A percentile compares a stretch with the other conserved stretches of the same genome.
Conservation (phyloP, 176 grass and related monocot genomes). For the Alloteropsis semialata region DNA sequence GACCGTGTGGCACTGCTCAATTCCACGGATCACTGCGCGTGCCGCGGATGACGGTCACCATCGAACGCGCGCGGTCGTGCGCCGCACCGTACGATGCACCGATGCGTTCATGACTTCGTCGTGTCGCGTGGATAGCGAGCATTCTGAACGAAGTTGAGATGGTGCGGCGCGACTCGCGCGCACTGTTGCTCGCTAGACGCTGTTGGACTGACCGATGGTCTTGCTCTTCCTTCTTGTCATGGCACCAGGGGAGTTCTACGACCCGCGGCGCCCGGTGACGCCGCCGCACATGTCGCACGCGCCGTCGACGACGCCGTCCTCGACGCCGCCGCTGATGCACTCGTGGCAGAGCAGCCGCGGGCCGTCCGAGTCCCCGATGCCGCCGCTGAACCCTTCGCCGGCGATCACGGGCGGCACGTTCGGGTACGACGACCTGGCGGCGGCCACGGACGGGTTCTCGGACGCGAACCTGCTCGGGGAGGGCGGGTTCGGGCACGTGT, state of each 20-base stretch:
- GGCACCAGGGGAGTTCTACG: constrained; percentile 34
- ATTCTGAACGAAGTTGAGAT: background rate
- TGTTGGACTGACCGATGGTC: background rate
- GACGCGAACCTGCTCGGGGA: constrained; percentile 75
- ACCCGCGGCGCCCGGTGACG: constrained; percentile 19
- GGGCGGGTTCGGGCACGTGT: constrained; percentile 87
- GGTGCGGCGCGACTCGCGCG: background rate
- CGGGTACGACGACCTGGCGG: constrained; percentile 65
- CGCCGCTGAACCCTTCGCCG: constrained; percentile 7
- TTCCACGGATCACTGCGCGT: constrained; percentile 13
- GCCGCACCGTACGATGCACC: background rate
- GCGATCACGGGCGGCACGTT: constrained; percentile 40
- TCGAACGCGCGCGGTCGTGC: background rate
- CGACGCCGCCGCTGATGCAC: constrained; percentile 32
- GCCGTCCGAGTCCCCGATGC: constrained; percentile 18
- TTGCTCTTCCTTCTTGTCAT: background rate
- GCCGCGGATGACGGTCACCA: background rate
- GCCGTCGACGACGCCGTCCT: constrained; percentile 27
- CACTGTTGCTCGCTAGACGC: background rate
- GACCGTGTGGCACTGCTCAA: background rate
- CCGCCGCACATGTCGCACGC: constrained; percentile 28
- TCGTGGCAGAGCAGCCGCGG: constrained; percentile 27
- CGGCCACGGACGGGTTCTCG: constrained; percentile 64
- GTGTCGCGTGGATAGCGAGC: background rate
- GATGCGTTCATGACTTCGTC: background rate